Evolutionary conservation across 176 grass and related monocot species (phyloP).

Genomic region (Tillandsia fasciculata): DNA sequence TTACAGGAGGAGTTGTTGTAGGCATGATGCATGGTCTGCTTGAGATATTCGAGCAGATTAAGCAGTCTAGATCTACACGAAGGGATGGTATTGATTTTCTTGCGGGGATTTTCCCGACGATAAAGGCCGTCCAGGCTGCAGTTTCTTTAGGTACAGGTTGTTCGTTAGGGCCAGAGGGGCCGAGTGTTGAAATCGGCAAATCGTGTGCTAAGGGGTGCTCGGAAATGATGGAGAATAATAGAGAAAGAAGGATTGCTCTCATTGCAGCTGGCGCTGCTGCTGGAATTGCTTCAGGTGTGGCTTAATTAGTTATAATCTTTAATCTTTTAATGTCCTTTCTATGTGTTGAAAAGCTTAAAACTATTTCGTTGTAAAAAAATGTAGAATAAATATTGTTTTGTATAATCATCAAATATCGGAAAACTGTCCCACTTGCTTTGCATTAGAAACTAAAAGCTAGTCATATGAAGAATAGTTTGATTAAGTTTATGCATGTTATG

Average conservation of each 20-base stretch:
- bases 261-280: conserved; percentile 93
- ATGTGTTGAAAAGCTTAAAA: not conserved
- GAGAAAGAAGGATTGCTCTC: conserved; percentile 87
- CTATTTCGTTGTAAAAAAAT: not conserved
- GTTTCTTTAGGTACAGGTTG: conserved; percentile 87
- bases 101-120: conserved; percentile 66
- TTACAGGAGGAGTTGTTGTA: conserved; percentile 97
- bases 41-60: conserved; percentile 97
- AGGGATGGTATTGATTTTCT: conserved; percentile 77
- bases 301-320: not conserved
- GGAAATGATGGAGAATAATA: conserved; percentile 99
- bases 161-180: conserved; percentile 90
- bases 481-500: too few species aligned
- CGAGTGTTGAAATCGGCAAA: conserved; percentile 93
- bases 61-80: conserved; percentile 54
- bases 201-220: conserved; percentile 95
- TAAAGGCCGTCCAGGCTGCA: conserved; percentile 90
- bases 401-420: not conserved
- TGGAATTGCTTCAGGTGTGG: conserved; percentile 97
- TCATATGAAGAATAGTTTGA: too few species aligned
- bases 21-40: conserved; percentile 98
- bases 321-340: not conserved
- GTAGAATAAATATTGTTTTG: not conserved
- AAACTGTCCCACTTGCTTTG: not conserved
- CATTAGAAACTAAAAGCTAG: too few species aligned